Evolutionary conservation across 2,329 filamentous ascomycete species (phyloP).

Genomic region (Penicillium concentricum): DNA sequence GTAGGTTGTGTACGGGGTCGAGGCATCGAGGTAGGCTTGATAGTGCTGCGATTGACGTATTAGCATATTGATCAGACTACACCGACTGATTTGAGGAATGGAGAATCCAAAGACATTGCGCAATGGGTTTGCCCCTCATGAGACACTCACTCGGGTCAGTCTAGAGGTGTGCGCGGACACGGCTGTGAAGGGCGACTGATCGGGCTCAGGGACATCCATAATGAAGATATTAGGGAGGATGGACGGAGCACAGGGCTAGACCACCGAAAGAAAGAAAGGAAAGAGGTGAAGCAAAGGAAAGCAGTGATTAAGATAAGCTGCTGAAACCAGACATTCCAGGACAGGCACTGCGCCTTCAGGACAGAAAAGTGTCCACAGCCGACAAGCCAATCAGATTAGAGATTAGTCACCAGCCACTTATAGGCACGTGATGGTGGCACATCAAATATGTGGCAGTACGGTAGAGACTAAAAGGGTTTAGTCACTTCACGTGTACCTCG

Average conservation of each 20-base stretch:
- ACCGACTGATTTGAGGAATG: neutral
- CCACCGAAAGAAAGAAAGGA: conserved; percentile 5
- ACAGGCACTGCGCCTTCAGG: conserved; percentile 18
- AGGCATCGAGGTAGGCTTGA: conserved; percentile 90
- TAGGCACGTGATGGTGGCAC: conserved; percentile 4
- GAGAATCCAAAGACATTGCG: conserved; percentile 3
- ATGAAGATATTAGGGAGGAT: conserved; percentile 18
- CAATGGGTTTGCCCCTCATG: conserved; percentile 9
- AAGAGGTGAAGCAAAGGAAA: conserved; percentile 10
- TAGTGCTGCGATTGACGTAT: conserved; percentile 64
- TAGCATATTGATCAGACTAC: conserved; percentile 3
- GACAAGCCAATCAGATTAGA: conserved; percentile 15
- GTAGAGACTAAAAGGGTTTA: neutral
- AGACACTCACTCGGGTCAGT: conserved; percentile 41
- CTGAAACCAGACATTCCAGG: conserved; percentile 16
- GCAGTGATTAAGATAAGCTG: conserved; percentile 10
- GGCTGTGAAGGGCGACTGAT: conserved; percentile 87
- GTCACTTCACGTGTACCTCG: conserved; percentile 11
- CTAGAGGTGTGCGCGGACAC: conserved; percentile 75
- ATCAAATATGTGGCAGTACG: neutral
- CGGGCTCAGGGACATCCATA: conserved; percentile 86
- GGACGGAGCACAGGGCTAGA: neutral
- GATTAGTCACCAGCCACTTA: conserved; percentile 22
- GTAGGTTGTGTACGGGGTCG: conserved; percentile 84
- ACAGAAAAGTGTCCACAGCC: conserved; percentile 38